Base-by-base conservation (phyloP, 2,329 filamentous ascomycete genomes). In the Epicoccum nigrum region DNA sequence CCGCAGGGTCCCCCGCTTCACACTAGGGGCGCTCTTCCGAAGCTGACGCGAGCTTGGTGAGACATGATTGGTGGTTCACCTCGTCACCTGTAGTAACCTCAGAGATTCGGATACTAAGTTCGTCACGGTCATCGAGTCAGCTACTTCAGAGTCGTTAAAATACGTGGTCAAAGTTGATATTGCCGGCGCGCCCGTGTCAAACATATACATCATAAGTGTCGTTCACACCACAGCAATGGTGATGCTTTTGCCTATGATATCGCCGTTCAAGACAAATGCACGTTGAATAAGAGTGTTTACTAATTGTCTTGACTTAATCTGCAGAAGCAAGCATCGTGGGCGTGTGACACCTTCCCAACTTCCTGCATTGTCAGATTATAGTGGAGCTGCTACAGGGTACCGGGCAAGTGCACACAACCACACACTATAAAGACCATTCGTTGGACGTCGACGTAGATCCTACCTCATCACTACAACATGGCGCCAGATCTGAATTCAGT, bases 401-500 rank as follows among this genome's bases (percentile, higher is more conserved):
- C 28, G 7, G 28, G 28, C 28, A 30, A 12, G 19, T 31, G 25
- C 16, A 9, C 20, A 40, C 11, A 20, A 9, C 13, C 25, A 16
- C 2, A 21, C 11, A 4, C 16, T 35, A 33, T 15, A 23, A 37
- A 20, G 9, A 32, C 3, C 7, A 12, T 15, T 33, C 13, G 8
- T 6, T 9, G 23, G 23, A 15, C 7, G 19, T 3, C 15, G 13
- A 2, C 7, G n/a, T 6, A 5, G 4, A n/a, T 4, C 9, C 7
- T 23, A 20, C 5, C 7, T 21, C 13, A 20, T 19, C 19, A 15
- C 11, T 7, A 9, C 28, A 45, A 3, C 4, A 77, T 77, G 76
- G 73, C 74, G n/a, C 73, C 74, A 44, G 73, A 78, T 56, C 60
- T 77, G 13, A 78, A 77, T 55, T 62, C 64, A 12, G 39, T 77